Conservation (phyloP, 176 grass and related monocot genomes). For the Juncus inflexus region DNA sequence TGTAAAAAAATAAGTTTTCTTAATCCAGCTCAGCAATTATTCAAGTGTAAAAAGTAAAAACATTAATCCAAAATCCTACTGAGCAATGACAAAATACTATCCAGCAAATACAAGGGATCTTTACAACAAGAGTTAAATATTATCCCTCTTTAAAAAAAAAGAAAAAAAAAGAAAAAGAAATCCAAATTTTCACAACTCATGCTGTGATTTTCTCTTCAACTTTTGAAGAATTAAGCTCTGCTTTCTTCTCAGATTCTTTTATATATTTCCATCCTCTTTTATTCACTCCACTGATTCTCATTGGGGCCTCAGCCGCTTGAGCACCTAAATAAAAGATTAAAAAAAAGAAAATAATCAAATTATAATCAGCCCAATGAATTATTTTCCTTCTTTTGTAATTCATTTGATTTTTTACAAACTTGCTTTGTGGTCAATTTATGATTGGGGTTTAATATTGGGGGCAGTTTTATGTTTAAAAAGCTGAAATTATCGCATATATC, state of each 20-base stretch:
- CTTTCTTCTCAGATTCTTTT: constrained; percentile 45
- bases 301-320: constrained; percentile 39
- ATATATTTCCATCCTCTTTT: constrained; percentile 77
- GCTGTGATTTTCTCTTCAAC: constrained; percentile 18
- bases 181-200: constrained; percentile 19
- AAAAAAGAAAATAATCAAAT: neutral
- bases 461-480: too few species aligned
- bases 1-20: too few species aligned
- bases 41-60: neutral
- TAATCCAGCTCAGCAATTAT: neutral
- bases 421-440: too few species aligned
- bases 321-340: constrained; percentile 38
- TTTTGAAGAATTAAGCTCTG: constrained; percentile 29
- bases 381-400: neutral
- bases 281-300: constrained; percentile 65
- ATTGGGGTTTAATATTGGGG: too few species aligned
- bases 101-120: neutral
- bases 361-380: too few species aligned
- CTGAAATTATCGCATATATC: too few species aligned
- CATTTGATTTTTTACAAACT: neutral
- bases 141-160: constrained; percentile 7
- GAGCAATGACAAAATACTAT: neutral
- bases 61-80: constrained; percentile 2
- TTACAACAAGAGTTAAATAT: constrained; percentile 9
- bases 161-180: neutral